phyloP scores from a whole-genome alignment of 23 red algal genomes.

The Gracilaria gracilis region DNA sequence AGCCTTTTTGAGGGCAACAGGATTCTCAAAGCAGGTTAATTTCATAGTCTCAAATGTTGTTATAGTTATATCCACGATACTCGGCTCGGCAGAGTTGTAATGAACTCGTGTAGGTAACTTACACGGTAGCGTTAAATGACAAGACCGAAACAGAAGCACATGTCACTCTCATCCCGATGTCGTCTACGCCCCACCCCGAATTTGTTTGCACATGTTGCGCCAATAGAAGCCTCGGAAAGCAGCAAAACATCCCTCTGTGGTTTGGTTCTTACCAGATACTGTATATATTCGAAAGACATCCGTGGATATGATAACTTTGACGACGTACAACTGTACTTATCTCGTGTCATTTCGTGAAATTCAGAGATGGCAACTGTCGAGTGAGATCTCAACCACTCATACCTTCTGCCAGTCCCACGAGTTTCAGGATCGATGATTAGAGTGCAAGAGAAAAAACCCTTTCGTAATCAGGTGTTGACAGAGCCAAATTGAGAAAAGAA shows the following conservation, averaged over 20 bases:
- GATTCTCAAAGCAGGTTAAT: background rate
- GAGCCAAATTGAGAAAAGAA: no score
- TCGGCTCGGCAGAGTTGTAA: background rate
- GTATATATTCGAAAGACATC: no score
- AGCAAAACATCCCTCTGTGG: background rate
- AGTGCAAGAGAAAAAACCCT: no score
- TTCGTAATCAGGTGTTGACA: no score
- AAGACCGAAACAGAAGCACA: background rate
- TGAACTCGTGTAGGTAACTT: background rate
- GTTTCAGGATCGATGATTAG: background rate
- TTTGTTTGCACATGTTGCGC: background rate
- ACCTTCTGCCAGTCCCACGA: background rate
- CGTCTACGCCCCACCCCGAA: background rate
- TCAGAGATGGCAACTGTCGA: background rate
- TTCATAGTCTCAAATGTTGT: background rate
- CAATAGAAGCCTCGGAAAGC: background rate
- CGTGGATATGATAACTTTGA: no score
- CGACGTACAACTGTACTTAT: no score
- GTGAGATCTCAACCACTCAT: background rate
- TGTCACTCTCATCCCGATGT: background rate
- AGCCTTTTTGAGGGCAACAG: background rate
- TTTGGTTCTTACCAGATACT: background rate
- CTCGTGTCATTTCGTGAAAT: background rate
- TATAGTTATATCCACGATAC: background rate
- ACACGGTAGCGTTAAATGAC: background rate